These are phyloP conservation scores for Cicer cuneatum DNA, from an alignment of 306 rosid genomes.

Conservation along the genomic window DNA sequence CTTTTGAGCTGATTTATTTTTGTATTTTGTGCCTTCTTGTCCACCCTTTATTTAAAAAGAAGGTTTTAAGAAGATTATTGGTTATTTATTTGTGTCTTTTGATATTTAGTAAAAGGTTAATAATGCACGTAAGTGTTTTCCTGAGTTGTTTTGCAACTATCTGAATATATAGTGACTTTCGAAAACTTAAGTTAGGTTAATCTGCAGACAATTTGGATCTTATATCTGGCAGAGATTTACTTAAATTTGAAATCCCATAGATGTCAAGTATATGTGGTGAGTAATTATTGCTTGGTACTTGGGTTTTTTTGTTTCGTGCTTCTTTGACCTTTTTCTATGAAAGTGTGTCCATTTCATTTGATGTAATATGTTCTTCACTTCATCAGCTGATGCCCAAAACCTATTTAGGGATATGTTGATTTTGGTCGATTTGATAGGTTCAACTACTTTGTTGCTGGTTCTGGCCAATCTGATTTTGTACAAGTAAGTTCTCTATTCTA, in stretches of 20 bases:
- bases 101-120: neutral
- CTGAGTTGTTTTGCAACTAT: neutral
- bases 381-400: conserved; percentile 42
- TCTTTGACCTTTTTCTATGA: conserved; percentile 22
- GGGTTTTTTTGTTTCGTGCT: conserved; percentile 22
- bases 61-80: conserved; percentile 15
- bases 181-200: conserved; percentile 28
- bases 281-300: conserved; percentile 12
- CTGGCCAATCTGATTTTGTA: conserved; percentile 70
- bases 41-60: neutral
- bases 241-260: conserved; percentile 4
- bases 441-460: conserved; percentile 79
- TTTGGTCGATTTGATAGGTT: conserved; percentile 79
- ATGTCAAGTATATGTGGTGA: conserved; percentile 19
- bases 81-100: conserved; percentile 6
- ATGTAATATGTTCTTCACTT: conserved; percentile 34
- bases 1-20: conserved; percentile 24
- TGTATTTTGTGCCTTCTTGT: conserved; percentile 27
- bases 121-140: neutral
- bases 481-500: conserved; percentile 67
- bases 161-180: neutral
- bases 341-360: conserved; percentile 36
- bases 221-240: conserved; percentile 19
- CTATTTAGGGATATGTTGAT: conserved; percentile 82
- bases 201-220: conserved; percentile 3